Percentiles rank a stretch among this genome's conserved stretches.
Evolutionary conservation across 164 flowering plant species (phyloP).

Genomic region (Annona squamosa): DNA sequence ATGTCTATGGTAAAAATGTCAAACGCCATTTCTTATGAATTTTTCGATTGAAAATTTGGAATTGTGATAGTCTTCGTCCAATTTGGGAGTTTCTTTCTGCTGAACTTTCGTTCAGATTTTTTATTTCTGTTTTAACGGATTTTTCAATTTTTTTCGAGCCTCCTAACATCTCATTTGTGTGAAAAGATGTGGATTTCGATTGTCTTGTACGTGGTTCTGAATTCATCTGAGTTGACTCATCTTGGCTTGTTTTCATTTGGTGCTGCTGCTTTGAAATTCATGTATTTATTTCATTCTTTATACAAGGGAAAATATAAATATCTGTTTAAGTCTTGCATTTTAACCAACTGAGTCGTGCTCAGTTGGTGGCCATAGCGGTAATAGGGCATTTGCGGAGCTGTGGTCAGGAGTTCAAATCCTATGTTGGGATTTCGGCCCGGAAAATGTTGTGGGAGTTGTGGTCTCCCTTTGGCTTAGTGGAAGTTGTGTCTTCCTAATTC

Average conservation of each 20-base stretch:
- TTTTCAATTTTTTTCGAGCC: not conserved
- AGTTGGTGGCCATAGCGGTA: too few species aligned
- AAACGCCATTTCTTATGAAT: not conserved
- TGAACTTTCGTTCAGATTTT: not conserved
- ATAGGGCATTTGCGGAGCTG: too few species aligned
- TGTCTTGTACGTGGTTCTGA: not conserved
- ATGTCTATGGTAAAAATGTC: conserved; percentile 55
- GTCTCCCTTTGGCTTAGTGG: too few species aligned
- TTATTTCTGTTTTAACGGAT: too few species aligned
- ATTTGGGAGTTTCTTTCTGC: not conserved
- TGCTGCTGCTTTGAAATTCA: not conserved
- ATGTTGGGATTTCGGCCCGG: too few species aligned
- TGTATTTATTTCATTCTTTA: too few species aligned
- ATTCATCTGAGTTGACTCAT: not conserved
- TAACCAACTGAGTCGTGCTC: too few species aligned
- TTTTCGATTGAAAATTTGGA: not conserved
- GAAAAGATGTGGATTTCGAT: not conserved
- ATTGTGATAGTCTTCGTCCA: not conserved
- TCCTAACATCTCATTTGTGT: not conserved
- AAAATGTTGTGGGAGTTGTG: too few species aligned
- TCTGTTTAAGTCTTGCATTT: too few species aligned
- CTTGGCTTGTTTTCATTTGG: not conserved
- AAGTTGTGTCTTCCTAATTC: too few species aligned
- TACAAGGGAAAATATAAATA: too few species aligned
- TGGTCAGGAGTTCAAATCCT: too few species aligned